phyloP scores from a whole-genome alignment of 129 eudicot species.

The Arctium lappa region DNA sequence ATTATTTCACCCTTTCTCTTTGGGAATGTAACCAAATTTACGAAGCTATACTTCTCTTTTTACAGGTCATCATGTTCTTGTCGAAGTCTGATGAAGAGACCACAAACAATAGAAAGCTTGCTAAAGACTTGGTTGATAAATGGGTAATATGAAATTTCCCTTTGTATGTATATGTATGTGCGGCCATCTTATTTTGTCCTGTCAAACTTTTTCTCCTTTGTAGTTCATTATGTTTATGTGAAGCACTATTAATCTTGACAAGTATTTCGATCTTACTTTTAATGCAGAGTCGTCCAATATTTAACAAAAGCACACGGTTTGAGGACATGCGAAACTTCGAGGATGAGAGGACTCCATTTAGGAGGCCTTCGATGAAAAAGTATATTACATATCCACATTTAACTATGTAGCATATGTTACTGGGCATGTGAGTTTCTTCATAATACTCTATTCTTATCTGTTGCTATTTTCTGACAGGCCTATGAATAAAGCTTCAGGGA shows the following conservation, averaged over 20 bases:
- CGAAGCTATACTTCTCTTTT: background rate
- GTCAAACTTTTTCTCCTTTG: background rate
- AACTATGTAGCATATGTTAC: background rate
- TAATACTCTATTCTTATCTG: conserved; percentile 1
- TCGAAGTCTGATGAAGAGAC: conserved; percentile 97
- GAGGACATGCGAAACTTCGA: conserved; percentile 90
- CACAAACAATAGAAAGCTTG: conserved; percentile 82
- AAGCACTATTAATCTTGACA: background rate
- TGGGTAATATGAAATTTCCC: conserved; percentile 53
- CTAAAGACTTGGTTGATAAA: conserved; percentile 95
- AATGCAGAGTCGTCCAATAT: conserved; percentile 91
- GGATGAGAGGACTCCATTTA: conserved; percentile 62
- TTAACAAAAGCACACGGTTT: conserved; percentile 92
- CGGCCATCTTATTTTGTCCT: too few relatives aligned
- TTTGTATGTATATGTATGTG: background rate
- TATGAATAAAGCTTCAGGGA: conserved; percentile 56
- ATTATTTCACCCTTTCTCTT: conserved; percentile 3
- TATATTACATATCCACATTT: conserved; percentile 18
- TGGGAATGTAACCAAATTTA: background rate
- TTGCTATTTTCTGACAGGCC: conserved; percentile 47
- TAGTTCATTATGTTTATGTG: background rate
- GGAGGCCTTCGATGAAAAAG: conserved; percentile 70
- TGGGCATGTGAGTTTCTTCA: background rate
- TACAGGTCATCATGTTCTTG: conserved; percentile 92
- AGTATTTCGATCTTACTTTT: background rate